Evolutionary conservation across 108 stramenopile species (phyloP), one percentile per base, ranked within the genome.

Genomic region (Ochromonas danica): DNA sequence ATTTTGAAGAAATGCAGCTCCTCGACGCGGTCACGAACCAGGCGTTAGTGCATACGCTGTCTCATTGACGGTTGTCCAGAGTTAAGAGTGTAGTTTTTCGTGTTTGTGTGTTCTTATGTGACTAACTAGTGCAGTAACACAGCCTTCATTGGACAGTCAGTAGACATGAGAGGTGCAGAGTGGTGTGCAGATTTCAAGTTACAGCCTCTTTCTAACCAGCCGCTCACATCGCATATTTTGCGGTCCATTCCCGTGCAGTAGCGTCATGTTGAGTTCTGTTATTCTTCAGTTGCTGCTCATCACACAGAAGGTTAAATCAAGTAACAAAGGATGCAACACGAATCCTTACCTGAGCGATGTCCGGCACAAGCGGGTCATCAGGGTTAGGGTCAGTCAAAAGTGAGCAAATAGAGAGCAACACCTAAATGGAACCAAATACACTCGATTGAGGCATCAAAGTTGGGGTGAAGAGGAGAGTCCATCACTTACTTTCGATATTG

Each of bases 321-420:
- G 45, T 6, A 22, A 51, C 6, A 14, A 51, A 51, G 6, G 45
- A 51, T 51, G 45, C 6, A 51, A 51, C 22, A 14, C 22, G 22
- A 51, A n/a, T n/a, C n/a, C 45, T 51, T 36, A 87, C 35, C 92
- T 95, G 93, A 14, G 95, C 95, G 87, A 96, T 96, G 85, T 98
- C 95, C 61, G 97, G 95, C 65, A 96, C 97, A 62, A 97, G 91
- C 6, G 97, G 95, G 87, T 97, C 98, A 82, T 97, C 96, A 22
- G 96, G 98, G 86, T 99, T 97, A 40, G 98, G 94, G 77, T 97
- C 96, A 60, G 95, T 96, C 43, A 99, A 88, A 61, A 99, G 91
- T 82, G 93, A 95, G 85, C 97, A 98, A 85, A 99, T 99, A 79
- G 91, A 92, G 41, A 99, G 92, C 78, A 99, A 90, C 41, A 99